A percentile compares a stretch with the other conserved stretches of the same genome.
Conservation (phyloP, 768 basidiomycete species). For the Coprinellus micaceus region DNA sequence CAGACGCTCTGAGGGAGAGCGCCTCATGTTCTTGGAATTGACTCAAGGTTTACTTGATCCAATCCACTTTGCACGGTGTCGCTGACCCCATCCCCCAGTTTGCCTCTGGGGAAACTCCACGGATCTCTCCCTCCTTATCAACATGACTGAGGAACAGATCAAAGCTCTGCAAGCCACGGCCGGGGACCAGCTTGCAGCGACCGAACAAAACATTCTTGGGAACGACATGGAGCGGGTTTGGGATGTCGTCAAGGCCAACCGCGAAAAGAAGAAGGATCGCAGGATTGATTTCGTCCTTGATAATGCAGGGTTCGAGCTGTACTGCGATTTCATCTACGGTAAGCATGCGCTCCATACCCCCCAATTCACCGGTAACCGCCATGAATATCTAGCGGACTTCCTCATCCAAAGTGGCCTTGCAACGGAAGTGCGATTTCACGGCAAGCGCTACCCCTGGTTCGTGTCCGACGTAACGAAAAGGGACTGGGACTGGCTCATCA, state of each 20-base stretch:
- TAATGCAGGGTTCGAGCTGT: constrained; percentile 87
- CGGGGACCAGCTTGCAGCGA: constrained; percentile 90
- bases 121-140: constrained; percentile 89
- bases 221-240: constrained; percentile 74
- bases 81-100: too few species aligned
- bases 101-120: constrained; percentile 98
- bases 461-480: constrained; percentile 89
- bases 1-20: constrained; percentile 67
- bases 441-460: constrained; percentile 94
- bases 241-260: constrained; percentile 68
- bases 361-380: constrained; percentile 3
- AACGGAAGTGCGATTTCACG: constrained; percentile 85
- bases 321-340: constrained; percentile 87
- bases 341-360: constrained; percentile 15
- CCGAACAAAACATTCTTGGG: constrained; percentile 94
- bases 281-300: constrained; percentile 75
- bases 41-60: too few species aligned
- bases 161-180: constrained; percentile 95
- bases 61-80: too few species aligned
- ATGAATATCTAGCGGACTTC: constrained; percentile 69
- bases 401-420: constrained; percentile 87
- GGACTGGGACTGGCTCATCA: constrained; percentile 92
- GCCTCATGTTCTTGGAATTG: constrained; percentile 86
- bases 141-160: constrained; percentile 98
- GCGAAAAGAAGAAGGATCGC: constrained; percentile 66